Evolutionary conservation across 768 basidiomycete species (phyloP).

Genomic region (Hericium erinaceus): DNA sequence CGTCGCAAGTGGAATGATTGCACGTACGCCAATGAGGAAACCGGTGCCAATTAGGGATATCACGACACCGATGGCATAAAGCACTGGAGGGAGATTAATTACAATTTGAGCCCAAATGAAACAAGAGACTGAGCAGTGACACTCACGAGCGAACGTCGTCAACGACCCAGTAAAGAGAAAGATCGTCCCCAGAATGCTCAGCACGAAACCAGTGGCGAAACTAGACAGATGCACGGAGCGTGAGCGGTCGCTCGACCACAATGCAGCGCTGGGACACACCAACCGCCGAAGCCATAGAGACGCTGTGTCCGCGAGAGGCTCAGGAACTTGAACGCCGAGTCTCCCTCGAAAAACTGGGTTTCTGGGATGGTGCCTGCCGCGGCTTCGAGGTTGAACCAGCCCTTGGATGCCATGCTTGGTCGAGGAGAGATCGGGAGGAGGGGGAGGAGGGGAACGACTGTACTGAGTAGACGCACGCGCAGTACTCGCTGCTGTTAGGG

Average conservation of each 20-base stretch:
- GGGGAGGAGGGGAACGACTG: too few relatives aligned
- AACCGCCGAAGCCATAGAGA: slow-evolving; percentile 79
- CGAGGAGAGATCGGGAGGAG: background rate
- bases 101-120: too few relatives aligned
- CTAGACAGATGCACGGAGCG: slow-evolving; percentile 29
- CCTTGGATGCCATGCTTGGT: slow-evolving; percentile 33
- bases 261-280: slow-evolving; percentile 27
- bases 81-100: slow-evolving; percentile 33
- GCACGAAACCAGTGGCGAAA: slow-evolving; percentile 61
- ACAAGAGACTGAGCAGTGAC: slow-evolving; percentile 2
- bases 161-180: slow-evolving; percentile 66
- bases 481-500: too few relatives aligned
- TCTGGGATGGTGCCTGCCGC: slow-evolving; percentile 58
- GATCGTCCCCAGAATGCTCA: slow-evolving; percentile 73
- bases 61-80: slow-evolving; percentile 77
- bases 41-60: slow-evolving; percentile 82
- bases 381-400: slow-evolving; percentile 82
- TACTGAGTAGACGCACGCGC: too few relatives aligned
- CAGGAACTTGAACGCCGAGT: slow-evolving; percentile 77
- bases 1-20: background rate
- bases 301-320: slow-evolving; percentile 72
- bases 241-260: background rate
- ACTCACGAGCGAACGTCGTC: slow-evolving; percentile 66
- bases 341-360: slow-evolving; percentile 79
- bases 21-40: slow-evolving; percentile 79